phyloP scores from a whole-genome alignment of 805 yeast genomes.

The Cyberlindnera euphorbiiphila region DNA sequence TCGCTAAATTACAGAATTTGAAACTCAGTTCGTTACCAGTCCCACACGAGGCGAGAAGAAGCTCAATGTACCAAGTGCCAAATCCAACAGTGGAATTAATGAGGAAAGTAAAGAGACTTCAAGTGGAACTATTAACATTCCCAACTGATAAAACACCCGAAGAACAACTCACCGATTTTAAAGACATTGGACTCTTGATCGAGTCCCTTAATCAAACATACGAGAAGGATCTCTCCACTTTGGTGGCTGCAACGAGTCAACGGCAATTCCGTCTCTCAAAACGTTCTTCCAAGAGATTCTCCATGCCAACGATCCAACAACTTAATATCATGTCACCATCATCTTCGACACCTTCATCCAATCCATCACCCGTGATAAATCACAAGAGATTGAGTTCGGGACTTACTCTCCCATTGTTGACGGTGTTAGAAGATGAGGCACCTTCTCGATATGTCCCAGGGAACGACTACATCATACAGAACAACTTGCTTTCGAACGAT shows the following conservation, averaged over 20 bases:
- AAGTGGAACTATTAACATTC: slow-evolving; percentile 10
- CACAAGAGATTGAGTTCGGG: slow-evolving; percentile 29
- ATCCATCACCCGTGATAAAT: slow-evolving; percentile 5
- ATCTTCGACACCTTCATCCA: slow-evolving; percentile 14
- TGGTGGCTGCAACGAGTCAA: slow-evolving; percentile 11
- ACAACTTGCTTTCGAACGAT: slow-evolving; percentile 23
- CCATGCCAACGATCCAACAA: slow-evolving; percentile 19
- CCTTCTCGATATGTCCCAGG: background rate
- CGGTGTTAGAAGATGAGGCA: slow-evolving; percentile 24
- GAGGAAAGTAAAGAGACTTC: slow-evolving; percentile 10
- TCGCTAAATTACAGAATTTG: background rate
- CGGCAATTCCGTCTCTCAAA: slow-evolving; percentile 14
- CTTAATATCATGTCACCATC: slow-evolving; percentile 9
- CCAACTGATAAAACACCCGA: slow-evolving; percentile 8
- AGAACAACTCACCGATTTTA: slow-evolving; percentile 10
- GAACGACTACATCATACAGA: slow-evolving; percentile 19
- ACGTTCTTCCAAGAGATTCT: slow-evolving; percentile 21
- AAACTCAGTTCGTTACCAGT: slow-evolving; percentile 4
- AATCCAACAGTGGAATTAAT: slow-evolving; percentile 14
- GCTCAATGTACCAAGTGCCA: background rate
- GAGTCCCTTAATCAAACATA: slow-evolving; percentile 12
- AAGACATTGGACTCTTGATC: slow-evolving; percentile 13
- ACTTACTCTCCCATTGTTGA: slow-evolving; percentile 26
- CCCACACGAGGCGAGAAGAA: background rate
- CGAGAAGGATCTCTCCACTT: slow-evolving; percentile 6